Evolutionary conservation across 768 basidiomycete genomes (phyloP), one percentile per base, ranked within the genome.

Genomic region (Phaffia tasmanica): DNA sequence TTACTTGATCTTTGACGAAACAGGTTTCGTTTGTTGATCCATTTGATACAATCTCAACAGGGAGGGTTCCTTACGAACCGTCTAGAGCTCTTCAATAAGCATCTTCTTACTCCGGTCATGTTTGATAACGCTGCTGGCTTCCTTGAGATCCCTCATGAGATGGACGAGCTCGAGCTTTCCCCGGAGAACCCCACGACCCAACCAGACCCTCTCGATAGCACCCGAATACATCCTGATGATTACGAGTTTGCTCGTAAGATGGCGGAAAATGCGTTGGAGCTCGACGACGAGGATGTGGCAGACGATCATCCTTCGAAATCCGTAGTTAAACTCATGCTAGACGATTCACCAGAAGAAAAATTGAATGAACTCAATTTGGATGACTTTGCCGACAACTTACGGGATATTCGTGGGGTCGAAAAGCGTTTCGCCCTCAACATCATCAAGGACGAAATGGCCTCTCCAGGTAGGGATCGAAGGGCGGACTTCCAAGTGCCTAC

Each of bases 161-260:
- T 74, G 30, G 70, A 77, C 71, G 65, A 86, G 83, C 72, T 79
- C 81, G 54, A 81, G 48, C 80, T 81, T 59, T 77, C 78, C 67
- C 84, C 86, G 42, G 83, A 84, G 56, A 82, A 83, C 64, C 82
- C 84, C 49, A 86, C 88, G 55, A 81, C 83, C 64, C 83, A 83
- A 47, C 82, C 86, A 11, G 95, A 99, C 75, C 89, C 93, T 4
- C 80, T 99, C 62, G 95, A 99, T 73, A 85, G 85, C 73, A 98
- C 93, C 48, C 88, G 95, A 23, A 89, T 99, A 62, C 95, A 99
- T 73, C 90, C 90, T 7, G 89, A 94, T 75, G 95, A 99, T 77
- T 99, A 98, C 74, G 93, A 97, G 71, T 81, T 98, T 49, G 94
- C 95, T 3, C 85, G 90, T 47, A 97, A 98, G 80, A 95, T 99